A percentile compares a stretch with the other conserved stretches of the same genome.
These are phyloP conservation scores for Diplodia mutila DNA, from an alignment of 2,329 filamentous ascomycete species.

Conservation along the genomic window DNA sequence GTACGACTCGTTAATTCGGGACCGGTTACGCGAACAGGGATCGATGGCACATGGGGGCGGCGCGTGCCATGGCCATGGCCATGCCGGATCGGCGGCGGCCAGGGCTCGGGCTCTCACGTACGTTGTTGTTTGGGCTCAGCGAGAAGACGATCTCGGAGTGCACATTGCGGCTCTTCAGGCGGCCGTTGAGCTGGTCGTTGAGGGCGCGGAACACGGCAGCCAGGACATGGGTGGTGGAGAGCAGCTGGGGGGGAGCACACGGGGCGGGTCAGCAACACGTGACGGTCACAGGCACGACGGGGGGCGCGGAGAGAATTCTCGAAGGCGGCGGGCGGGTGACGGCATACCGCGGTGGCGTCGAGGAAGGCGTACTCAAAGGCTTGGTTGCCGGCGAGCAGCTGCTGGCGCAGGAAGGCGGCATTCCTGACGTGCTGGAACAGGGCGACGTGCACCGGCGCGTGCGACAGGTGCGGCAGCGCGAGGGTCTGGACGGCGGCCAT, in stretches of 20 bases:
- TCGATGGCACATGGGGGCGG: conserved; percentile 5
- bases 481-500: conserved; percentile 67
- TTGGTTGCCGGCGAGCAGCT: conserved; percentile 81
- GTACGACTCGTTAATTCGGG: conserved; percentile 1
- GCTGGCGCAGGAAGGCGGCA: conserved; percentile 74
- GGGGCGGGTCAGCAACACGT: conserved; percentile 9
- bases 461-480: conserved; percentile 74
- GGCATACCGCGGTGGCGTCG: conserved; percentile 73
- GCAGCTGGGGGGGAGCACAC: conserved; percentile 54
- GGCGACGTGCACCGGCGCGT: conserved; percentile 70
- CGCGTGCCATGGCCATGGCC: too few species aligned
- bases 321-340: not conserved
- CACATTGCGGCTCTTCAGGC: conserved; percentile 78
- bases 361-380: conserved; percentile 94
- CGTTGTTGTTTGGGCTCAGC: conserved; percentile 81
- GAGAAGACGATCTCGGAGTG: conserved; percentile 87
- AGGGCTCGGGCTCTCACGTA: conserved; percentile 43
- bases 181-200: conserved; percentile 62
- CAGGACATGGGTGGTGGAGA: conserved; percentile 73
- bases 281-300: not conserved
- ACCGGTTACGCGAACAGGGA: conserved; percentile 1
- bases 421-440: conserved; percentile 80
- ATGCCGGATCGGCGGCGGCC: not conserved
- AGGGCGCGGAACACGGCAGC: conserved; percentile 79
- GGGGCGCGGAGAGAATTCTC: not conserved